phyloP scores from a whole-genome alignment of 1,284 basidiomycete species.

The Rhodotorula sp. region DNA sequence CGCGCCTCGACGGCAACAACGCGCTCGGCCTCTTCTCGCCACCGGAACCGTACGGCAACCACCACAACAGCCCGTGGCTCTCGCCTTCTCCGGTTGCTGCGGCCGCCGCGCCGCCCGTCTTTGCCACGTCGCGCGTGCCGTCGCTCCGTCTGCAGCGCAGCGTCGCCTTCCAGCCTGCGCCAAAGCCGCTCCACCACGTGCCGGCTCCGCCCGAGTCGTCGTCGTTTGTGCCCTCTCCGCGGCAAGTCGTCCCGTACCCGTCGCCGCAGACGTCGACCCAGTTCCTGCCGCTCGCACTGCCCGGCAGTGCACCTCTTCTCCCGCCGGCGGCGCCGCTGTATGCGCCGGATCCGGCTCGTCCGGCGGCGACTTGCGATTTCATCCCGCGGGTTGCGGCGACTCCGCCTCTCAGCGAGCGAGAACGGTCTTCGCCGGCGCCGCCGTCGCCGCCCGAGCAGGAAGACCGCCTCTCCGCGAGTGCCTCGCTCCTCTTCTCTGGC shows the following conservation, averaged over 20 bases:
- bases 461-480: no score
- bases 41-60: neutral
- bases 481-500: no score
- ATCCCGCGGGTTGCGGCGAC: no score
- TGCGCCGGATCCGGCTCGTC: neutral
- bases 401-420: no score
- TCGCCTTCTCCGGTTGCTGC: neutral
- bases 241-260: neutral
- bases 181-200: neutral
- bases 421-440: neutral
- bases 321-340: constrained; percentile 1
- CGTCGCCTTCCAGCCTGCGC: neutral
- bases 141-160: neutral
- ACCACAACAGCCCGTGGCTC: neutral
- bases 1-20: constrained; percentile 2
- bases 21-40: neutral
- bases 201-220: neutral
- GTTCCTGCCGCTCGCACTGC: neutral
- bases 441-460: no score
- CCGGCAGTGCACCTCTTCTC: neutral
- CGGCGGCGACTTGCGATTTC: neutral
- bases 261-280: neutral
- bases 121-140: neutral
- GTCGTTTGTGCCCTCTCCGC: neutral
- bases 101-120: no score